These are phyloP conservation scores for Micromonas commoda DNA, from an alignment of 139 green algal genomes.

Conservation along the genomic window DNA sequence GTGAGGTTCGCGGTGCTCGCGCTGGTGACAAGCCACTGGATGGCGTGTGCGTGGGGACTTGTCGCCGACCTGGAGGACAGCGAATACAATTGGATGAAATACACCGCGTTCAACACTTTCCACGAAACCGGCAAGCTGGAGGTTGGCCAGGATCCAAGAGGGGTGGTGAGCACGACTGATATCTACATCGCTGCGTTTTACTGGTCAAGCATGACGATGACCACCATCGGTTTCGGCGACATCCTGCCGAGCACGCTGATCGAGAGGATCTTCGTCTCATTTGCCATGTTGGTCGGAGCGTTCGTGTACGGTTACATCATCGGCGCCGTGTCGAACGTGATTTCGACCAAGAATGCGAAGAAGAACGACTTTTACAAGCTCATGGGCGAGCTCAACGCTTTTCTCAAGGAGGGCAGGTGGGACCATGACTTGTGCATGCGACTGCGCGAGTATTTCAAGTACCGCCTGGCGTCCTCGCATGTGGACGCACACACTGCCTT, in stretches of 20 bases:
- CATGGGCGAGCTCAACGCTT: constrained; percentile 27
- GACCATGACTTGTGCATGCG: background rate
- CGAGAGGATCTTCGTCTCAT: constrained; percentile 27
- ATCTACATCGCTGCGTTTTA: constrained; percentile 33
- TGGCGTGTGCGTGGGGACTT: constrained; percentile 25
- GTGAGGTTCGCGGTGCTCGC: constrained; percentile 23
- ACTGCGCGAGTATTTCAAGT: constrained; percentile 31
- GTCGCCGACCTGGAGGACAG: constrained; percentile 6
- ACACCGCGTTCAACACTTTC: constrained; percentile 9
- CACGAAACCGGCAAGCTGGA: background rate
- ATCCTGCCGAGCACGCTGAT: constrained; percentile 18
- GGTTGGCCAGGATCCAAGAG: background rate
- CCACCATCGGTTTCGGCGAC: constrained; percentile 36
- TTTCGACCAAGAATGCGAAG: constrained; percentile 15
- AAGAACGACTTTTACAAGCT: constrained; percentile 8
- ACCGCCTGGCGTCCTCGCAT: background rate
- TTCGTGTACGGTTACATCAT: constrained; percentile 34
- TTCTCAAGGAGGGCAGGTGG: constrained; percentile 14
- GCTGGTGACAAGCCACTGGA: constrained; percentile 24
- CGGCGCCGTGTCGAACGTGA: constrained; percentile 19
- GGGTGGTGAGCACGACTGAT: background rate
- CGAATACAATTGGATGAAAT: background rate
- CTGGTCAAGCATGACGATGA: constrained; percentile 30
- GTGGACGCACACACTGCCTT: background rate
- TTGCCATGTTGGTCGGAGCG: constrained; percentile 28